Percentiles rank a stretch among this genome's conserved stretches.
These are phyloP conservation scores for Diplogelasinospora grovesii DNA, from an alignment of 495 filamentous ascomycete genomes.

Conservation along the genomic window DNA sequence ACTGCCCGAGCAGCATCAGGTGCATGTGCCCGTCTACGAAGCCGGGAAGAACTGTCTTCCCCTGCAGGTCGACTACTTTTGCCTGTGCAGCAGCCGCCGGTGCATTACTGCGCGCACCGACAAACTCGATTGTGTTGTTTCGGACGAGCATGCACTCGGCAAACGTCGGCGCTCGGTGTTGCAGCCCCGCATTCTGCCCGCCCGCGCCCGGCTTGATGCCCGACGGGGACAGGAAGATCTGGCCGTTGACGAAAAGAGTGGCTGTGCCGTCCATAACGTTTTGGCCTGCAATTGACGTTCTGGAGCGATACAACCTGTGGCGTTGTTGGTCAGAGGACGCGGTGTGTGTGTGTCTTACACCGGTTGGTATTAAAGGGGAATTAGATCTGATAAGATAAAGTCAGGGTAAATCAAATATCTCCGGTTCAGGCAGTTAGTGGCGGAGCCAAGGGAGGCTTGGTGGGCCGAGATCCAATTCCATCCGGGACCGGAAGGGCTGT, in stretches of 20 bases:
- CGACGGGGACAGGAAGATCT: slow-evolving; percentile 20
- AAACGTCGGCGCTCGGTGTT: slow-evolving; percentile 26
- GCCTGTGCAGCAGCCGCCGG: slow-evolving; percentile 24
- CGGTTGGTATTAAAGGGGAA: too few species aligned
- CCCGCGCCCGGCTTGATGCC: slow-evolving; percentile 18
- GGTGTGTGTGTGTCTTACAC: too few species aligned
- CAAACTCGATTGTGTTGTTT: slow-evolving; percentile 28
- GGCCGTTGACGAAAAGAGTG: slow-evolving; percentile 29
- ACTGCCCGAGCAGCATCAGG: slow-evolving; percentile 52
- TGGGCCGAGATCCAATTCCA: too few species aligned
- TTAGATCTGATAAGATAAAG: too few species aligned
- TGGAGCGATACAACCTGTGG: too few species aligned
- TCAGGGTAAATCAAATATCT: too few species aligned
- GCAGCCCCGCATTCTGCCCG: slow-evolving; percentile 22
- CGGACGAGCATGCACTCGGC: slow-evolving; percentile 31
- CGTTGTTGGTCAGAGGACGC: too few species aligned
- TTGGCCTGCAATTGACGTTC: too few species aligned
- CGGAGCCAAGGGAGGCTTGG: too few species aligned
- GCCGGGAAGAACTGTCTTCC: slow-evolving; percentile 49
- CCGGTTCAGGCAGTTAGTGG: too few species aligned
- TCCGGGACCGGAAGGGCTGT: too few species aligned
- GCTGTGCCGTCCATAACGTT: too few species aligned
- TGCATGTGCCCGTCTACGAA: slow-evolving; percentile 64
- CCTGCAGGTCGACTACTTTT: slow-evolving; percentile 40
- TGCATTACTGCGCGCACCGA: slow-evolving; percentile 37